These are phyloP conservation scores for Candida golubevii DNA, from an alignment of 805 yeast genomes.

Conservation along the genomic window DNA sequence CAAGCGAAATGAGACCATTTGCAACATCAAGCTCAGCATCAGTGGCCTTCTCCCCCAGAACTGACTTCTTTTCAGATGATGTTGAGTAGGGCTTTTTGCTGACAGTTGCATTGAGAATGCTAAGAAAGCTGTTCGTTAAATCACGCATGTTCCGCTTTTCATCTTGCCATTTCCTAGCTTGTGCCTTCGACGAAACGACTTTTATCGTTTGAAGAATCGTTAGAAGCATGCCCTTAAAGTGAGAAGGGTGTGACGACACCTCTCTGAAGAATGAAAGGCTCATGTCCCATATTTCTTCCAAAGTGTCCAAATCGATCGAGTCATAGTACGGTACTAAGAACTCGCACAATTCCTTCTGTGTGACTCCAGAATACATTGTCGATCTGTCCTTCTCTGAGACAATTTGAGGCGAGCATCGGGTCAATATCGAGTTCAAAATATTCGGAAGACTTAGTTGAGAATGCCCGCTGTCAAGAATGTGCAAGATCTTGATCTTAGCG, in stretches of 20 bases:
- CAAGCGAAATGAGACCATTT: conserved; percentile 30
- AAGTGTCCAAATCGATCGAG: conserved; percentile 67
- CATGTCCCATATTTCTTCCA: conserved; percentile 73
- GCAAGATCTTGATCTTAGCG: conserved; percentile 52
- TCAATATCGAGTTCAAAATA: conserved; percentile 51
- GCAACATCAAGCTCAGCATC: conserved; percentile 12
- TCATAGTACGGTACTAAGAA: conserved; percentile 60
- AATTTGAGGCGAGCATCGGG: conserved; percentile 39
- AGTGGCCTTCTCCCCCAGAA: background rate
- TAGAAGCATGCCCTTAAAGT: conserved; percentile 49
- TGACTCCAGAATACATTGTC: conserved; percentile 43
- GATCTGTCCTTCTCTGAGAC: conserved; percentile 37
- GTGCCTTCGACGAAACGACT: conserved; percentile 51
- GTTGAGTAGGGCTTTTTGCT: conserved; percentile 2
- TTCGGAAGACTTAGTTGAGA: conserved; percentile 71
- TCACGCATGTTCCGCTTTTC: conserved; percentile 59
- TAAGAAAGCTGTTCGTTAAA: conserved; percentile 35
- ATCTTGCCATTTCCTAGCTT: conserved; percentile 57
- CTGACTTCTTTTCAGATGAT: background rate
- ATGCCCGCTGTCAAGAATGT: conserved; percentile 79
- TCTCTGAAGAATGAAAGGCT: conserved; percentile 59
- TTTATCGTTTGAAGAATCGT: conserved; percentile 50
- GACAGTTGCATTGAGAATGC: conserved; percentile 20
- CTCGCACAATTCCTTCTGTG: conserved; percentile 40
- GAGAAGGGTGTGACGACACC: conserved; percentile 41